Conservation (phyloP, 2,329 filamentous ascomycete species). For the Cyclaneusma minus region DNA sequence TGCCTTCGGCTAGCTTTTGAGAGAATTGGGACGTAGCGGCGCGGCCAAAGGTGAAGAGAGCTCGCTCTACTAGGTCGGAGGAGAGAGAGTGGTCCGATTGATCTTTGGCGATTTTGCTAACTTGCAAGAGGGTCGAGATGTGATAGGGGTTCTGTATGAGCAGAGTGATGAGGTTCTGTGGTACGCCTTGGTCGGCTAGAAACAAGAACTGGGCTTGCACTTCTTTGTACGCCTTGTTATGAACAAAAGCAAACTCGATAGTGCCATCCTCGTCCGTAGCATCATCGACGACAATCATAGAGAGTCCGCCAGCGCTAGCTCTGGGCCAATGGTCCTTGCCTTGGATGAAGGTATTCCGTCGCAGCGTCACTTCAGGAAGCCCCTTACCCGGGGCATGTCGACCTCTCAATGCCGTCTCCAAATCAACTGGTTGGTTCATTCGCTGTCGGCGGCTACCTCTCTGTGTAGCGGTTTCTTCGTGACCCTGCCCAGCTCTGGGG, state of each 20-base stretch:
- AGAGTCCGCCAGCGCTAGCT: slow-evolving; percentile 59
- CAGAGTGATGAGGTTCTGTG: slow-evolving; percentile 64
- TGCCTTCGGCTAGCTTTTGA: slow-evolving; percentile 58
- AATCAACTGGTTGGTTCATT: slow-evolving; percentile 24
- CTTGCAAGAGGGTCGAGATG: slow-evolving; percentile 83
- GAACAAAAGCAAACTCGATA: slow-evolving; percentile 62
- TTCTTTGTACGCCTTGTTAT: slow-evolving; percentile 58
- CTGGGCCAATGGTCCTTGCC: slow-evolving; percentile 59
- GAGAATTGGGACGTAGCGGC: slow-evolving; percentile 73
- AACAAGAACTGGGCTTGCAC: slow-evolving; percentile 63
- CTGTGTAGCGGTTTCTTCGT: slow-evolving; percentile 27
- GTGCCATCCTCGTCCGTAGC: slow-evolving; percentile 32
- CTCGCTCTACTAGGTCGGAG: slow-evolving; percentile 76
- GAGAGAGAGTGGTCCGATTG: slow-evolving; percentile 78
- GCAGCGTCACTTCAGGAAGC: slow-evolving; percentile 39
- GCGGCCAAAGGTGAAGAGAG: slow-evolving; percentile 85
- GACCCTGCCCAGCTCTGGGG: slow-evolving; percentile 39
- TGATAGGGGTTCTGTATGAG: slow-evolving; percentile 72
- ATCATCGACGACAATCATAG: slow-evolving; percentile 52
- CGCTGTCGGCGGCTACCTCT: slow-evolving; percentile 28
- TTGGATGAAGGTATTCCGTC: slow-evolving; percentile 53
- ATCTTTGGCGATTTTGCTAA: slow-evolving; percentile 82
- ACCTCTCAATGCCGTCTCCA: slow-evolving; percentile 19
- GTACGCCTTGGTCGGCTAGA: slow-evolving; percentile 71
- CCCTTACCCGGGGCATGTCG: slow-evolving; percentile 35